Percentiles rank a stretch among this genome's conserved stretches.
Conservation (phyloP, 2,329 filamentous ascomycete species). For the Stachybotrys chlorohalonatus region DNA sequence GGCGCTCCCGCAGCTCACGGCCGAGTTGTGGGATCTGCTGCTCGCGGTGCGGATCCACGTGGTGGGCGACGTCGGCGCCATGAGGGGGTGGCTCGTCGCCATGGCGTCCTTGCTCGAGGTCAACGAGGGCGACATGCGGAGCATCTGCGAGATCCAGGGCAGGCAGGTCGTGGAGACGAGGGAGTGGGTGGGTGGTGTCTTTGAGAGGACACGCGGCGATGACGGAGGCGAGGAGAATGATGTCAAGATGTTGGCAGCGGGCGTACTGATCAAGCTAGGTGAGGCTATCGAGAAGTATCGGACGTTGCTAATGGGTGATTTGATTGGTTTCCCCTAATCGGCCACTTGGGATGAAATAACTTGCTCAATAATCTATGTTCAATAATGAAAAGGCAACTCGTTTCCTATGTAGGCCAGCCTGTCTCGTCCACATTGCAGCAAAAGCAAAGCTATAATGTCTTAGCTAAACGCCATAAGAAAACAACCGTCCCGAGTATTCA, state of each 20-base stretch:
- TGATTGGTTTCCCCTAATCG: slow-evolving; percentile 31
- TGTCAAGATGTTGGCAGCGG: slow-evolving; percentile 69
- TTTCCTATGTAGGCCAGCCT: too few species aligned
- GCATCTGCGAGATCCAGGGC: slow-evolving; percentile 65
- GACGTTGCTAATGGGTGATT: slow-evolving; percentile 63
- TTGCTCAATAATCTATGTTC: too few species aligned
- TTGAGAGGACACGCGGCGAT: slow-evolving; percentile 48
- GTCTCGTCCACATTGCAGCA: too few species aligned
- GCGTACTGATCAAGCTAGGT: slow-evolving; percentile 65
- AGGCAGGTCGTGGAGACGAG: slow-evolving; percentile 76
- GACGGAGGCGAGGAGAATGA: slow-evolving; percentile 62
- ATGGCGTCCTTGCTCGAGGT: slow-evolving; percentile 75
- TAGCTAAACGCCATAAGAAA: neutral
- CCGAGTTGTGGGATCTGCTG: slow-evolving; percentile 77
- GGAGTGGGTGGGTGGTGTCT: slow-evolving; percentile 75
- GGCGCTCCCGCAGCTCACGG: slow-evolving; percentile 68
- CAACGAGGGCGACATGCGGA: slow-evolving; percentile 62
- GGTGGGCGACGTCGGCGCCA: slow-evolving; percentile 54
- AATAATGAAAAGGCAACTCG: too few species aligned
- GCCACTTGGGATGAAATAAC: neutral
- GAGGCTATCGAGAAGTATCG: slow-evolving; percentile 81
- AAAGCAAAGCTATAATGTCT: too few species aligned
- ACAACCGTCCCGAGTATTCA: neutral
- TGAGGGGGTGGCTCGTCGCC: slow-evolving; percentile 68
- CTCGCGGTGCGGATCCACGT: slow-evolving; percentile 55